Conservation (phyloP, 2,329 filamentous ascomycete genomes). For the Colletotrichum caudatum region DNA sequence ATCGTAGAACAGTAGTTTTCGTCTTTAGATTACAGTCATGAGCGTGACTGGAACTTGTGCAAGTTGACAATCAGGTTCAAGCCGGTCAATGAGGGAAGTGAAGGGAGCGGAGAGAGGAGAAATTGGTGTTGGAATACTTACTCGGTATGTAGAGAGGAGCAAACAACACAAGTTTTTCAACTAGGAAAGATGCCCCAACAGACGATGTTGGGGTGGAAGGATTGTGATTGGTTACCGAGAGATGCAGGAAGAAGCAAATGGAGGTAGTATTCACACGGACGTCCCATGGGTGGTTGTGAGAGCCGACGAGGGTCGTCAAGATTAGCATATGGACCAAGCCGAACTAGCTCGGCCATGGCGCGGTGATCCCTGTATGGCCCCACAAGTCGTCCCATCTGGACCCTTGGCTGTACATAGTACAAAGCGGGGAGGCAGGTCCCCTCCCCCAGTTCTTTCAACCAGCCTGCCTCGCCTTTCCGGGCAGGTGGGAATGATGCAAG, state of each 20-base stretch:
- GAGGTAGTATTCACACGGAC: neutral
- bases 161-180: slow-evolving; percentile 17
- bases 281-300: slow-evolving; percentile 4
- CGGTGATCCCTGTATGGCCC: neutral
- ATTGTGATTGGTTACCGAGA: slow-evolving; percentile 32
- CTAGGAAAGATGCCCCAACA: neutral
- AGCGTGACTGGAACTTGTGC: neutral
- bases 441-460: neutral
- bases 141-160: neutral
- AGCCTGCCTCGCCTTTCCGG: neutral
- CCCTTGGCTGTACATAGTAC: slow-evolving; percentile 2
- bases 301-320: slow-evolving; percentile 32
- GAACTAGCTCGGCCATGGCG: slow-evolving; percentile 33
- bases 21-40: neutral
- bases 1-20: neutral
- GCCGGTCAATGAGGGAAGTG: neutral
- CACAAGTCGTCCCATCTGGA: neutral
- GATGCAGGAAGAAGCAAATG: slow-evolving; percentile 36
- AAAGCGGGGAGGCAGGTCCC: neutral
- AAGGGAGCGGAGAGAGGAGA: neutral
- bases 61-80: neutral
- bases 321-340: slow-evolving; percentile 36
- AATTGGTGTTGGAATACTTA: neutral
- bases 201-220: neutral
- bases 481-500: neutral